These are phyloP conservation scores for Xylaria polymorpha DNA, from an alignment of 2,329 filamentous ascomycete genomes.

Conservation along the genomic window DNA sequence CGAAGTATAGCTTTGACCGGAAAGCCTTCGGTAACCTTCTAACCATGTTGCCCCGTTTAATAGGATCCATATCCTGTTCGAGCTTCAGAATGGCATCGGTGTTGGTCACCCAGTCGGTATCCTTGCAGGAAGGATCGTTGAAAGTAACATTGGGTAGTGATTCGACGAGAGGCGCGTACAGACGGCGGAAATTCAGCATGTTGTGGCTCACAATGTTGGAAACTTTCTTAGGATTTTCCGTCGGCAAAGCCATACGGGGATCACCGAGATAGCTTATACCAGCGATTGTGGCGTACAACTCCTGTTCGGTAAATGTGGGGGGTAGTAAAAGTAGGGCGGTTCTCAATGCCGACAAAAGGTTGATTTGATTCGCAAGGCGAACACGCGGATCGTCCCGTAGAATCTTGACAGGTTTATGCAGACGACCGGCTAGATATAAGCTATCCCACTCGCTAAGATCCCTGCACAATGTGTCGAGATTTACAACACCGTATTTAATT, in stretches of 20 bases:
- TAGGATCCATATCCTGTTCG: constrained; percentile 90
- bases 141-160: constrained; percentile 91
- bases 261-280: constrained; percentile 95
- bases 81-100: constrained; percentile 73
- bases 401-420: constrained; percentile 97
- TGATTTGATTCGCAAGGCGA: constrained; percentile 94
- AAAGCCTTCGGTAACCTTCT: constrained; percentile 88
- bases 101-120: constrained; percentile 72
- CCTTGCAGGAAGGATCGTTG: constrained; percentile 69
- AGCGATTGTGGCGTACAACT: constrained; percentile 91
- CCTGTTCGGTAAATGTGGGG: constrained; percentile 82
- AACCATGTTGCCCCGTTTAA: constrained; percentile 95
- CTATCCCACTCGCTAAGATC: constrained; percentile 94
- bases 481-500: constrained; percentile 98
- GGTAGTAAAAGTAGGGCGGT: constrained; percentile 90
- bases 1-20: constrained; percentile 89
- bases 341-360: constrained; percentile 89
- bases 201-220: constrained; percentile 94
- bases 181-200: constrained; percentile 86
- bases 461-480: constrained; percentile 85
- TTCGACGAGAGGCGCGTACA: constrained; percentile 90
- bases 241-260: constrained; percentile 91
- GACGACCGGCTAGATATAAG: constrained; percentile 91
- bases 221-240: constrained; percentile 92
- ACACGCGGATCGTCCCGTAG: constrained; percentile 92